Evolutionary conservation across 805 yeast species (phyloP), one percentile per base, ranked within the genome.

Genomic region (Saccharomycopsis javanensis): DNA sequence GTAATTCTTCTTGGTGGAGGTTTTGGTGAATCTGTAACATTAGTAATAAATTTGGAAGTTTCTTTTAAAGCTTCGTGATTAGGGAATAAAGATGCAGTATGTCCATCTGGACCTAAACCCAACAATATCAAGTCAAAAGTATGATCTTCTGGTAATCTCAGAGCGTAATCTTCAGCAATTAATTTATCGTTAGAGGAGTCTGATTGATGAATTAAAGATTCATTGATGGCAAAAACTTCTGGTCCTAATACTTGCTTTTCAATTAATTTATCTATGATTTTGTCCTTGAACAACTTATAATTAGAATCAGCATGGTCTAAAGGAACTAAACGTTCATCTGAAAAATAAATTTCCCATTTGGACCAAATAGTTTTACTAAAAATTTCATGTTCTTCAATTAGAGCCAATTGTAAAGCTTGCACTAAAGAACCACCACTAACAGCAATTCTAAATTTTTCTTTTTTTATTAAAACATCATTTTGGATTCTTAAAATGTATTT

Each of bases 51-150:
- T 71, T 91, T 91, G 69, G 97, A 97, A 10, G 96, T 86, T 68
- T 90, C 92, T 54, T 77, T 75, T 58, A 86, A 73, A 18, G 88
- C 85, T 67, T 80, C 76, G 55, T 73, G 72, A 68, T 86, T 85
- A 23, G 99, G 99, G 76, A 92, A 92, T 57, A 92, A 79, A 18
- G 96, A 89, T 55, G 97, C 96, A 66, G 90, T 88, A 70, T 92
- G 99, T 18, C 99, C 99, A 70, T 92, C 99, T 3, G 98, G 98
- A 0, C 99, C 99, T 75, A 98, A 91, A 23, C 99, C 99, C 59
- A 94, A 77, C 63, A 94, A 75, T 61, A 94, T 79, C 57, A 94
- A 73, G 69, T 94, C 98, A 73, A 94, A 91, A 80, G 86, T 83
- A 59, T 98, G 98, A 56, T 92, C 92, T 66, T 80, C 81, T 58